These are phyloP conservation scores for Colletotrichum plurivorum DNA, from an alignment of 2,329 filamentous ascomycete genomes.

Conservation along the genomic window DNA sequence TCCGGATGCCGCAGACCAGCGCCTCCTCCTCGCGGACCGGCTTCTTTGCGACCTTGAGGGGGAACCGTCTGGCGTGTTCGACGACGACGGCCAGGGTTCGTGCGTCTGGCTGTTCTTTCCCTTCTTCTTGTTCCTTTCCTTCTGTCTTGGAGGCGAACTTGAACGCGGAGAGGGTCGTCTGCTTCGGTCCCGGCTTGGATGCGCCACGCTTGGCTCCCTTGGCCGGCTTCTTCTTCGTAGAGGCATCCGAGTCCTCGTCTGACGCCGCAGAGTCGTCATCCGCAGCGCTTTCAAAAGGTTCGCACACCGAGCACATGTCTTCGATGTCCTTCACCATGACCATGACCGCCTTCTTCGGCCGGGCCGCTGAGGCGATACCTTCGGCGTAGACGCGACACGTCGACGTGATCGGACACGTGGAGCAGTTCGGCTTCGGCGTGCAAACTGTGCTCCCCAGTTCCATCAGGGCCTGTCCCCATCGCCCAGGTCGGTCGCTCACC, in stretches of 20 bases:
- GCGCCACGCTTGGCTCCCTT: slow-evolving; percentile 28
- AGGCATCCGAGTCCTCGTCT: slow-evolving; percentile 13
- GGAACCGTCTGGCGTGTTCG: slow-evolving; percentile 65
- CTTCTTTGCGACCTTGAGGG: slow-evolving; percentile 66
- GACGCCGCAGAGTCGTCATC: slow-evolving; percentile 43
- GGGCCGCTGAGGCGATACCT: slow-evolving; percentile 52
- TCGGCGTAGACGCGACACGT: slow-evolving; percentile 68
- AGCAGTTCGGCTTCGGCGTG: slow-evolving; percentile 71
- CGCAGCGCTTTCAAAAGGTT: slow-evolving; percentile 57
- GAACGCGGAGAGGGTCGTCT: slow-evolving; percentile 54
- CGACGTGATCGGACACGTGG: slow-evolving; percentile 62
- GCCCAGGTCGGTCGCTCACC: slow-evolving; percentile 66
- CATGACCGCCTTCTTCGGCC: slow-evolving; percentile 38
- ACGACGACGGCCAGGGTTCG: slow-evolving; percentile 51
- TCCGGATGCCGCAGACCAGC: slow-evolving; percentile 66
- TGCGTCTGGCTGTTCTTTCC: slow-evolving; percentile 36
- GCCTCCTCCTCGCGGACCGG: slow-evolving; percentile 66
- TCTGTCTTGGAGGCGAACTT: slow-evolving; percentile 44
- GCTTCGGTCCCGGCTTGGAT: slow-evolving; percentile 41
- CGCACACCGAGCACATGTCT: slow-evolving; percentile 65
- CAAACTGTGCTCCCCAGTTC: slow-evolving; percentile 76
- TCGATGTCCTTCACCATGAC: slow-evolving; percentile 60
- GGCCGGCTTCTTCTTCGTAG: slow-evolving; percentile 36
- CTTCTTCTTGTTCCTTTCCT: slow-evolving; percentile 17
- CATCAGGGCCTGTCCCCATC: slow-evolving; percentile 77